phyloP scores from a whole-genome alignment of 768 basidiomycete species.

The Collybia nuda region DNA sequence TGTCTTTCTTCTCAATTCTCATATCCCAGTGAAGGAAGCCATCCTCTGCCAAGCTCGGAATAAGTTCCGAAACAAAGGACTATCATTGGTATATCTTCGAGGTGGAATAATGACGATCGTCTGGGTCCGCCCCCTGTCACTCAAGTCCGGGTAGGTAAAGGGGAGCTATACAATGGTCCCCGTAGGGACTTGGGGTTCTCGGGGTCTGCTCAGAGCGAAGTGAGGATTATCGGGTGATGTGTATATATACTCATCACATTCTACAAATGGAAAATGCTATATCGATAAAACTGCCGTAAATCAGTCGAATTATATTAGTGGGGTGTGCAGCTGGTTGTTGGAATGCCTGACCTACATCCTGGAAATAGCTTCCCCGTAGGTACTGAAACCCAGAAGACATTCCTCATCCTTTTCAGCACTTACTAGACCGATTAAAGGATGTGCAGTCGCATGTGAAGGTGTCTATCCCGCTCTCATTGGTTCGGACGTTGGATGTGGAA shows the following conservation, averaged over 20 bases:
- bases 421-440: conserved; percentile 18
- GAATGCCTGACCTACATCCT: too few relatives aligned
- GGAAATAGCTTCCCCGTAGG: too few relatives aligned
- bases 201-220: conserved; percentile 14
- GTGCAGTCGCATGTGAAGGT: conserved; percentile 32
- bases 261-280: too few relatives aligned
- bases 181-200: conserved; percentile 9
- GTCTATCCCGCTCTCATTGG: conserved; percentile 39
- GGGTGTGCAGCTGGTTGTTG: too few relatives aligned
- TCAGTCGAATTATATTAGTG: too few relatives aligned
- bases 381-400: conserved; percentile 24
- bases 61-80: conserved; percentile 32
- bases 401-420: conserved; percentile 33
- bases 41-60: conserved; percentile 36
- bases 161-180: conserved; percentile 31
- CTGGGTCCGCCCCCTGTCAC: conserved; percentile 20
- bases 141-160: conserved; percentile 30
- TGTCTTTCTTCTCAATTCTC: too few relatives aligned
- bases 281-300: too few relatives aligned
- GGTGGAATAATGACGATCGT: conserved; percentile 18
- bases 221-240: conserved; percentile 24
- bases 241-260: too few relatives aligned
- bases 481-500: conserved; percentile 38
- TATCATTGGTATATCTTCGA: conserved; percentile 26
- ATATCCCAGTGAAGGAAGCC: conserved; percentile 4